These are phyloP conservation scores for Penicillium sp. DNA, from an alignment of 2,329 filamentous ascomycete species.

Conservation along the genomic window DNA sequence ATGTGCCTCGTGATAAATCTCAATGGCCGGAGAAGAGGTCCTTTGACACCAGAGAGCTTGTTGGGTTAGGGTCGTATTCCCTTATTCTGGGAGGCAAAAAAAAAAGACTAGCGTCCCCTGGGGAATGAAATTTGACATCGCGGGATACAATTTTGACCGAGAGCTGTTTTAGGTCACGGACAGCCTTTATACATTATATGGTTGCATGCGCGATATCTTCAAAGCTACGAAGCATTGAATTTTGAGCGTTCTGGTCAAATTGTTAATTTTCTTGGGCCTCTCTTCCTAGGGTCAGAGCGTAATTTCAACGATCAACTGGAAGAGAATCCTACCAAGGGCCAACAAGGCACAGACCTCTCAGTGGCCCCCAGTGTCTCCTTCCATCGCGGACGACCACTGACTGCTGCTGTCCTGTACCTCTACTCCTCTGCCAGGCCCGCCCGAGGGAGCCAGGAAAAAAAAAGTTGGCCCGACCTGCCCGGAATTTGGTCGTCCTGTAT, in stretches of 20 bases:
- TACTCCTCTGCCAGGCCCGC: constrained; percentile 5
- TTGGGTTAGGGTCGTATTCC: neutral
- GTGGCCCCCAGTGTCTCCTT: neutral
- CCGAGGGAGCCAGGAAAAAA: constrained; percentile 8
- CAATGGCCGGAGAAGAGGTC: constrained; percentile 1
- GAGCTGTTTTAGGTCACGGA: constrained; percentile 1
- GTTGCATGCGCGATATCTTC: neutral
- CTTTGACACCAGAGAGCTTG: neutral
- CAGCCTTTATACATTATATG: neutral
- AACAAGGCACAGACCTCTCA: neutral
- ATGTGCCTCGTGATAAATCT: neutral
- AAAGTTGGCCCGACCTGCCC: constrained; percentile 2
- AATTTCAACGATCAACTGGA: too few relatives aligned
- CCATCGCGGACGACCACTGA: constrained; percentile 1
- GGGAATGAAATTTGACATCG: neutral
- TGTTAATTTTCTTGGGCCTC: neutral
- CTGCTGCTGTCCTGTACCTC: too few relatives aligned
- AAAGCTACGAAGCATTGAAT: too few relatives aligned
- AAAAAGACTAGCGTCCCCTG: neutral
- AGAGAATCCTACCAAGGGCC: neutral
- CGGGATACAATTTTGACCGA: neutral
- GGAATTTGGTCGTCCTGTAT: neutral
- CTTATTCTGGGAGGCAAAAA: neutral
- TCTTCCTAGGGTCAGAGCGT: neutral
- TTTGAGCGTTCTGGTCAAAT: neutral